Evolutionary conservation across 1,139 yeast species (phyloP), one percentile per base, ranked within the genome.

Genomic region (Geotrichum phurueaensis): DNA sequence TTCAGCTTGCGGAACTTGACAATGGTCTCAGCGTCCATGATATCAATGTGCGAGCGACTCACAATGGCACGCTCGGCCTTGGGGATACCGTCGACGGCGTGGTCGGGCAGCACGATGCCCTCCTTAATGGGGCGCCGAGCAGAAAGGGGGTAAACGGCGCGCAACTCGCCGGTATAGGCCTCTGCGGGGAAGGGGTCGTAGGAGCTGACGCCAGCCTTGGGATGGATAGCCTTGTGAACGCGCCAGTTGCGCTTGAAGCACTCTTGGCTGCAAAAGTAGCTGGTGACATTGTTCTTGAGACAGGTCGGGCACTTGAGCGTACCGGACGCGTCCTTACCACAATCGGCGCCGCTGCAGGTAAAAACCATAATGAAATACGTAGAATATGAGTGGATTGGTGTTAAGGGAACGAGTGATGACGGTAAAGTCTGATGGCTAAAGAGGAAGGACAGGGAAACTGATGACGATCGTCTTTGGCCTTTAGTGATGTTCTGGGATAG

Each of bases 271-370:
- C 99, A 95, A 75, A 92, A 94, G 27, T 81, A 81, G 60, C 82
- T 79, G 53, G 80, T 78, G 54, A 82, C 69, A 23, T 85, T 89
- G 64, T 80, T 81, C 71, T 94, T 92, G 64, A 94, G 76, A 75
- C 99, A 94, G 15, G 92, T 79, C 0, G 99, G 99, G 73, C 99
- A 94, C 71, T 91, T 91, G 67, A 94, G 78, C 51, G 81, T 77
- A 49, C 95, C 87, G 1, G 81, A 80, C 13, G 96, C 90, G 51
- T 79, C 81, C 69, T 90, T 90, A 43, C 95, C 95, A 77, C 99
- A 94, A 66, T 84, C 88, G 33, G 88, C 82, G 22, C 96, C 87
- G 15, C 87, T 78, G 75, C 96, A 89, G 58, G 52, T 51, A 20
- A 54, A 50, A 45, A 53, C 13, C 59, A 59, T 56, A 22, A 15